Conservation (phyloP, 1,284 basidiomycete species). For the Cryptococcus wingfieldii region DNA sequence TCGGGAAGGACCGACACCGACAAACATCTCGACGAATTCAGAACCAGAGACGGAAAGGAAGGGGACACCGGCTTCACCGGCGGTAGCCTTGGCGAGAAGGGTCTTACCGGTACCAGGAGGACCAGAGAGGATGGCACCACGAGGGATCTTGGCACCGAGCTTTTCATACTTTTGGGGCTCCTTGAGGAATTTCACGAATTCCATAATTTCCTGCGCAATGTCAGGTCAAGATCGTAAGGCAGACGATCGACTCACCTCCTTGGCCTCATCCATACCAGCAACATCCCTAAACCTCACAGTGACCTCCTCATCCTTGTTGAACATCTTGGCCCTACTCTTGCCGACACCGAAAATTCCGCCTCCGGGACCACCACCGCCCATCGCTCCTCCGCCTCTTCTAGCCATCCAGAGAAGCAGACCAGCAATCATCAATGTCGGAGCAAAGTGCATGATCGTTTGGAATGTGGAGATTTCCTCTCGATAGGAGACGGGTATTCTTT, state of each 20-base stretch:
- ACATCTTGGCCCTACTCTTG: constrained; percentile 90
- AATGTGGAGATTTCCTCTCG: constrained; percentile 87
- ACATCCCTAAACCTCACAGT: constrained; percentile 93
- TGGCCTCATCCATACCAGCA: constrained; percentile 99
- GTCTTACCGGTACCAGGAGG: constrained; percentile 99
- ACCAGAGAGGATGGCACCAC: constrained; percentile 95
- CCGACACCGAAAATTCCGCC: constrained; percentile 97
- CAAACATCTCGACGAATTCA: constrained; percentile 99
- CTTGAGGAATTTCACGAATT: constrained; percentile 99
- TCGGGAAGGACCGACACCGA: constrained; percentile 95
- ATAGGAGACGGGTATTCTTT: constrained; percentile 95
- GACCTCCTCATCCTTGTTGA: constrained; percentile 96
- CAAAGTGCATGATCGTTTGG: constrained; percentile 82
- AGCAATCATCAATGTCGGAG: constrained; percentile 85
- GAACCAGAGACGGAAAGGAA: constrained; percentile 98
- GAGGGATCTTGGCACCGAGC: constrained; percentile 96
- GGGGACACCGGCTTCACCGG: constrained; percentile 93
- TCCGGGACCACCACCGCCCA: constrained; percentile 58
- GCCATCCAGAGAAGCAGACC: constrained; percentile 90
- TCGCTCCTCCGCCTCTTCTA: constrained; percentile 64
- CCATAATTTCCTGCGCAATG: constrained; percentile 80
- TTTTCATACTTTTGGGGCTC: constrained; percentile 91
- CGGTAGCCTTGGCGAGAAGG: constrained; percentile 94
- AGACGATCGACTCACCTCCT: constrained; percentile 56
- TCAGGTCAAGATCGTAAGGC: neutral